Base-by-base conservation (phyloP, 805 yeast species). In the Suhomyces faveliae region DNA sequence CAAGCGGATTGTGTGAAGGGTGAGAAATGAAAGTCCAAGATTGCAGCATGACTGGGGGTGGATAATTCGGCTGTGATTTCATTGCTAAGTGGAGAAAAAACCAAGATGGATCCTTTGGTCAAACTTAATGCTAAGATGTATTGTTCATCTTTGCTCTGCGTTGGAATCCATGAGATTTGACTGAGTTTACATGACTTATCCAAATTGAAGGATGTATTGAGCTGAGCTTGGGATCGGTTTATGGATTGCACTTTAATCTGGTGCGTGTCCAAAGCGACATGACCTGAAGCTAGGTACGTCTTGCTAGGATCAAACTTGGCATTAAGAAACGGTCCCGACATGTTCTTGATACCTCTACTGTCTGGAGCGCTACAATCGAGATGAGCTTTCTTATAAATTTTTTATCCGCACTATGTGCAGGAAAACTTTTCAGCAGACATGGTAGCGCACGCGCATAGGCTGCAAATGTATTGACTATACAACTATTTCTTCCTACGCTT, bases 261-360 rank as follows among this genome's bases (percentile, higher is more conserved):
- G 58, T 86, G 92, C 4, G 83, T 73, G 62, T 87, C 92, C 50
- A 89, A 75, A 1, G 89, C 85, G 29, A 81, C 79, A 17, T 80
- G 69, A 0, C 80, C 88, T 40, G 82, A 78, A 21, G 91, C 89
- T 55, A 83, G 75, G 58, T 74, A 76, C 39, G 77, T 71, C n/a
- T 85, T 83, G 1, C 78, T 65, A 10, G 82, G 75, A 63, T 89
- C 92, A 61, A 83, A 88, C 35, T 66, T 68, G 20, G 84, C 74
- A 13, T 69, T 57, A 27, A 71, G 51, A 35, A 71, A 47, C 5
- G 74, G 71, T 29, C 63, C 63, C 5, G 49, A 49, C 42, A 39
- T 35, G 22, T 11, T 43, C 24, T 13, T 11, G 23, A 24, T 7
- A 21, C 24, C 40, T 37, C n/a, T 21, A 15, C 33, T 15, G n/a